Conservation (phyloP, 345 rosid species). For the Hevea brasiliensis region DNA sequence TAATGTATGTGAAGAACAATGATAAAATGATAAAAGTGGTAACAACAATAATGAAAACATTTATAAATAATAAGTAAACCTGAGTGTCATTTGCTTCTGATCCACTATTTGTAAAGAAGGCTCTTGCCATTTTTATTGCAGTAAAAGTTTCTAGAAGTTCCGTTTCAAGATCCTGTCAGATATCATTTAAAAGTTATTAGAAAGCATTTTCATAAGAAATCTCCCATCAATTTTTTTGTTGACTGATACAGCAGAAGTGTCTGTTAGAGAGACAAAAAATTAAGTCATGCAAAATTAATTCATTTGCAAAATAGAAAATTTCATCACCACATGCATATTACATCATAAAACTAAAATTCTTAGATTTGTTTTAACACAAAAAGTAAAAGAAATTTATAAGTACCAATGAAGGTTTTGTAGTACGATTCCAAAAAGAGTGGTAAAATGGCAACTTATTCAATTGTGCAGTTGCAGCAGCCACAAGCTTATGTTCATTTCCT, state of each 20-base stretch:
- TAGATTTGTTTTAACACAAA: neutral
- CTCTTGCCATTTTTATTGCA: constrained; percentile 81
- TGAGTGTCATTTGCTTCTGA: constrained; percentile 98
- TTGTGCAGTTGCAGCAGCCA: constrained; percentile 77
- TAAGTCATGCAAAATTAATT: neutral
- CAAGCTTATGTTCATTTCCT: constrained; percentile 85
- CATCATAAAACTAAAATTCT: neutral
- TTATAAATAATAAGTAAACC: constrained; percentile 41
- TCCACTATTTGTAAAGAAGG: constrained; percentile 89
- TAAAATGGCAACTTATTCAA: constrained; percentile 83
- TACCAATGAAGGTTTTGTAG: constrained; percentile 96
- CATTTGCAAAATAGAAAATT: neutral
- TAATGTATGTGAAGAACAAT: neutral
- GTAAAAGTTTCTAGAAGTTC: constrained; percentile 81
- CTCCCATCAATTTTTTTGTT: constrained; percentile 9
- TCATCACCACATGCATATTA: neutral
- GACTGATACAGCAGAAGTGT: constrained; percentile 4
- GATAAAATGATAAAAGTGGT: neutral
- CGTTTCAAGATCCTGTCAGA: constrained; percentile 87
- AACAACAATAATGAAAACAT: neutral
- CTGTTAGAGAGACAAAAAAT: too few species aligned
- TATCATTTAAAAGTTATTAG: constrained; percentile 3
- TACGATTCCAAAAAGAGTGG: constrained; percentile 97
- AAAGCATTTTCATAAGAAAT: constrained; percentile 6
- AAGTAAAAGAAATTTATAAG: neutral